A percentile compares a stretch with the other conserved stretches of the same genome.
Evolutionary conservation across 2,329 filamentous ascomycete genomes (phyloP).

Genomic region (Sporothrix variecibatus): DNA sequence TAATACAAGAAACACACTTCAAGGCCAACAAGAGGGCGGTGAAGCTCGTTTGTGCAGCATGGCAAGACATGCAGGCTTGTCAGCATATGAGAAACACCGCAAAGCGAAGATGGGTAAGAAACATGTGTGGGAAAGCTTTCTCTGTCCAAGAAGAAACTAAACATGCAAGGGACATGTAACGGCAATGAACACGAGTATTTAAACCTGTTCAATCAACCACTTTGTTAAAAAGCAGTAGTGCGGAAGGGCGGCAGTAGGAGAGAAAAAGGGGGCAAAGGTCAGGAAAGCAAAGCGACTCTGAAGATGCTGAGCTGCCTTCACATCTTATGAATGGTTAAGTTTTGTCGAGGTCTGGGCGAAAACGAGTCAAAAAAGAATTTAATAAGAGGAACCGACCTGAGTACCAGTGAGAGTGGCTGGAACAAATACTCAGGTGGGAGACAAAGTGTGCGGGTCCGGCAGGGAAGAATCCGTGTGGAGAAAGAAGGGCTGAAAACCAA

Average conservation of each 20-base stretch:
- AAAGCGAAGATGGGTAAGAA: background rate
- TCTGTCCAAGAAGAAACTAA: background rate
- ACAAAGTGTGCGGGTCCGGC: background rate
- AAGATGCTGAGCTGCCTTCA: background rate
- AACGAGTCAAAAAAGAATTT: no score
- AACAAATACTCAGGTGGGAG: no score
- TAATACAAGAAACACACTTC: background rate
- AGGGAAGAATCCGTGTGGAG: conserved; percentile 16
- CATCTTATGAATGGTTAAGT: background rate
- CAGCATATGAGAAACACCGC: background rate
- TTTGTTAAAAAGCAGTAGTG: background rate
- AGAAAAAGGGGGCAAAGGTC: background rate
- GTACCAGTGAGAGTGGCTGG: no score
- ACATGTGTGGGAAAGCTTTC: no score
- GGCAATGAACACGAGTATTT: background rate
- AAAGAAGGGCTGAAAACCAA: background rate
- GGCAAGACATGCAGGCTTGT: background rate
- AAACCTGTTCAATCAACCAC: background rate
- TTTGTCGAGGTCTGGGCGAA: no score
- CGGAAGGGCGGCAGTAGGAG: background rate
- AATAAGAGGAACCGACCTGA: no score
- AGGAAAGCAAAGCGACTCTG: background rate
- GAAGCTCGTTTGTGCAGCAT: background rate
- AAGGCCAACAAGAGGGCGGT: background rate
- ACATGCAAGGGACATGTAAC: background rate